A percentile compares a stretch with the other conserved stretches of the same genome.
Evolutionary conservation across 495 filamentous ascomycete genomes (phyloP).

Genomic region (Trichodelitschia bisporula): DNA sequence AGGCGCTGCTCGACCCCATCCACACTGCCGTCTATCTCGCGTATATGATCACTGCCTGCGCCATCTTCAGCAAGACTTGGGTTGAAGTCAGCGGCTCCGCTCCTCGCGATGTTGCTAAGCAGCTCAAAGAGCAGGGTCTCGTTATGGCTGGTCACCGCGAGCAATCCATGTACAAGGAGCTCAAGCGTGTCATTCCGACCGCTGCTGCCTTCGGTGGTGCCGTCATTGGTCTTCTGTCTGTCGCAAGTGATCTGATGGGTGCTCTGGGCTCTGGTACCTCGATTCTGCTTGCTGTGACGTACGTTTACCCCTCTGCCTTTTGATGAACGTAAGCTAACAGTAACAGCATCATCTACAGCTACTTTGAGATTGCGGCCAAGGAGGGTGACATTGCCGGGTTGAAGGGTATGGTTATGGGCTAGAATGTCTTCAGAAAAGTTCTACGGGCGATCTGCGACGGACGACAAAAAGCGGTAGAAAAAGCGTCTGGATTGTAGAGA

Average conservation of each 20-base stretch:
- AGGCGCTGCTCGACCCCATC: constrained; percentile 84
- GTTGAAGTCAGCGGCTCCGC: constrained; percentile 97
- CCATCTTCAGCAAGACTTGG: constrained; percentile 99
- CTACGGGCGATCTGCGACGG: too few relatives aligned
- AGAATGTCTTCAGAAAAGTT: constrained; percentile 1
- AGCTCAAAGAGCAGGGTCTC: constrained; percentile 97
- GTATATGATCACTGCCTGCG: constrained; percentile 94
- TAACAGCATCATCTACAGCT: constrained; percentile 91
- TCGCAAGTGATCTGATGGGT: constrained; percentile 85
- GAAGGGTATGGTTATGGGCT: constrained; percentile 52
- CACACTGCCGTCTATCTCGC: constrained; percentile 88
- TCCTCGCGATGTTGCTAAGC: constrained; percentile 96
- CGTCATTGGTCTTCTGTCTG: constrained; percentile 92
- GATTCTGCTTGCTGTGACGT: constrained; percentile 97
- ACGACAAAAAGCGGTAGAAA: too few relatives aligned
- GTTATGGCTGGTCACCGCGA: constrained; percentile 99
- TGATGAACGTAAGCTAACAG: too few relatives aligned
- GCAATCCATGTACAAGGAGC: constrained; percentile 99
- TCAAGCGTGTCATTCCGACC: constrained; percentile 96
- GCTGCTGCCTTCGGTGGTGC: constrained; percentile 97
- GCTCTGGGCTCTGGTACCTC: constrained; percentile 92
- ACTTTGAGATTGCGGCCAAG: constrained; percentile 97
- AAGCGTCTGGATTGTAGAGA: too few relatives aligned
- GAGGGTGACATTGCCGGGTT: constrained; percentile 85
- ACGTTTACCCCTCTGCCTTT: constrained; percentile 29